phyloP scores from a whole-genome alignment of 2,329 filamentous ascomycete species.

The Podosphaera leucotricha region DNA sequence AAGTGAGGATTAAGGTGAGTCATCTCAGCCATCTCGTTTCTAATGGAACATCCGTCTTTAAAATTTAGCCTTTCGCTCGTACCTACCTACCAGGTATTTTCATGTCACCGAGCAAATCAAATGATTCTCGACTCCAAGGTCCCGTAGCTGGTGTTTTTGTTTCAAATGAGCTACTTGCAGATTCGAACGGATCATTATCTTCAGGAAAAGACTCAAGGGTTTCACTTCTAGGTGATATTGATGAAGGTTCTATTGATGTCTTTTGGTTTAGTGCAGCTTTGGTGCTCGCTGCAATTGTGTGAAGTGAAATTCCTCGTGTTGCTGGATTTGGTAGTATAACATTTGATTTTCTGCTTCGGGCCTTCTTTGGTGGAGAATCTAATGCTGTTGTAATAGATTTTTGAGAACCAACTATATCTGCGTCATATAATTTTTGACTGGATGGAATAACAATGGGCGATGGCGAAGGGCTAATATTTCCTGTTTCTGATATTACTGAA shows the following conservation, averaged over 20 bases:
- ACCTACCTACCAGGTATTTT: conserved; percentile 5
- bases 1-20: neutral
- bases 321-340: conserved; percentile 10
- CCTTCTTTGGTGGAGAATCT: neutral
- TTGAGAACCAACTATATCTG: neutral
- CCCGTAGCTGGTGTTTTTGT: conserved; percentile 3
- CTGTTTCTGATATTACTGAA: neutral
- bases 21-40: no score
- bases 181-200: neutral
- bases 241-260: conserved; percentile 5
- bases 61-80: neutral
- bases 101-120: conserved; percentile 16
- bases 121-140: conserved; percentile 17
- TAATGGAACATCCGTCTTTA: neutral
- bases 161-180: neutral
- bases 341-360: neutral
- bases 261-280: conserved; percentile 6
- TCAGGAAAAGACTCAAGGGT: neutral
- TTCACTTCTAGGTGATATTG: conserved; percentile 3
- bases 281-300: conserved; percentile 7
- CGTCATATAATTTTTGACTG: neutral
- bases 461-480: neutral
- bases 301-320: conserved; percentile 11
- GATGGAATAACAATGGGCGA: neutral
- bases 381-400: neutral